Evolutionary conservation across 2,329 filamentous ascomycete genomes (phyloP).

Genomic region (Fusarium lyarnte): DNA sequence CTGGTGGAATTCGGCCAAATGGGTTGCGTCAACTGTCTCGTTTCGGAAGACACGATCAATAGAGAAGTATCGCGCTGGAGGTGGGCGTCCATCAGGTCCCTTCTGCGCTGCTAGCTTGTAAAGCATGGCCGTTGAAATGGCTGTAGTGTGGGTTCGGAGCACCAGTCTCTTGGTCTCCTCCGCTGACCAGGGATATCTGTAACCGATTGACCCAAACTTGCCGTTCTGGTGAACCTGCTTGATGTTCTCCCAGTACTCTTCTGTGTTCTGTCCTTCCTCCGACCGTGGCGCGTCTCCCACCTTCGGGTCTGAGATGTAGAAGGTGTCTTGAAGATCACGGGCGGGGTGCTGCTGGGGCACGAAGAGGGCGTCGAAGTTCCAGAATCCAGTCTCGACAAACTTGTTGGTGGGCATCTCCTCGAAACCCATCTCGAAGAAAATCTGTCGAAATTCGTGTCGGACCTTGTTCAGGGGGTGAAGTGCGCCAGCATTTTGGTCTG

Average conservation of each 20-base stretch:
- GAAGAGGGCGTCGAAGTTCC: constrained; percentile 98
- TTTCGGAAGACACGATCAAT: constrained; percentile 99
- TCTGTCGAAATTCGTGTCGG: constrained; percentile 92
- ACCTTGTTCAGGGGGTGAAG: constrained; percentile 88
- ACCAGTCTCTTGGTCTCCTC: constrained; percentile 89
- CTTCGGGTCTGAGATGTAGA: constrained; percentile 94
- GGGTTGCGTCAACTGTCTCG: constrained; percentile 95
- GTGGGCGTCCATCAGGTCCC: constrained; percentile 72
- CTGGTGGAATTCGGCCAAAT: constrained; percentile 98
- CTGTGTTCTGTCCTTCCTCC: constrained; percentile 72
- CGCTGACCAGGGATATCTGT: constrained; percentile 91
- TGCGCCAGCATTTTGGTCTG: constrained; percentile 69
- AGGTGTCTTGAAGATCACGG: constrained; percentile 96
- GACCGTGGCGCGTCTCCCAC: constrained; percentile 74
- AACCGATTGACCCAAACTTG: constrained; percentile 94
- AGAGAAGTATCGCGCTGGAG: constrained; percentile 91
- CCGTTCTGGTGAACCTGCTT: constrained; percentile 88
- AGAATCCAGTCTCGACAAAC: constrained; percentile 97
- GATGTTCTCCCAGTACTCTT: constrained; percentile 89
- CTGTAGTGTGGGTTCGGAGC: constrained; percentile 94
- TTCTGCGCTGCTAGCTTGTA: constrained; percentile 87
- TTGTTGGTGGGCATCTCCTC: constrained; percentile 96
- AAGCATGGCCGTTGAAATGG: constrained; percentile 89
- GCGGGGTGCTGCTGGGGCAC: constrained; percentile 96
- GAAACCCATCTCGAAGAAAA: constrained; percentile 99